These are phyloP conservation scores for Geoglossum glabrum DNA, from an alignment of 495 filamentous ascomycete species.

Conservation along the genomic window DNA sequence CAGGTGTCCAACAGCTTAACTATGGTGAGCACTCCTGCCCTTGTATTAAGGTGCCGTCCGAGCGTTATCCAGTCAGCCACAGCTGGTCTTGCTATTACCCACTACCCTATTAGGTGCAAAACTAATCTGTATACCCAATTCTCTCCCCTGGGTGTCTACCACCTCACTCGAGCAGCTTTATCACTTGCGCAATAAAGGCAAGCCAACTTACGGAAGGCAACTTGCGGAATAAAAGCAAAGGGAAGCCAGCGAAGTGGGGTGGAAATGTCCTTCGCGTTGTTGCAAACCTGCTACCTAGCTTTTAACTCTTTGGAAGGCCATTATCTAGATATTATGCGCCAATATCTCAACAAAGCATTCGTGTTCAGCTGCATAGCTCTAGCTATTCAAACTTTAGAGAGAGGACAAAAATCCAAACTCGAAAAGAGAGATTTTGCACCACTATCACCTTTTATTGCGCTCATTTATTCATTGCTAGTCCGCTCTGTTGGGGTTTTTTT, in stretches of 20 bases:
- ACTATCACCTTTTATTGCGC: background rate
- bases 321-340: background rate
- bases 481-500: background rate
- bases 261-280: background rate
- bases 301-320: background rate
- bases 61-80: background rate
- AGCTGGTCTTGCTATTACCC: background rate
- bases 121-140: conserved; percentile 1
- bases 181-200: conserved; percentile 4
- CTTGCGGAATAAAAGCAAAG: conserved; percentile 3
- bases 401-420: conserved; percentile 2
- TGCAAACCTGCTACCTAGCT: background rate
- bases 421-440: background rate
- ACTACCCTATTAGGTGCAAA: background rate
- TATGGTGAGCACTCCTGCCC: background rate
- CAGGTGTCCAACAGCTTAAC: background rate
- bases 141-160: background rate
- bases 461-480: background rate
- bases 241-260: conserved; percentile 2
- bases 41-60: background rate
- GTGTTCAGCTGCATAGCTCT: conserved; percentile 2
- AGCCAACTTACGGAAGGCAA: conserved; percentile 5
- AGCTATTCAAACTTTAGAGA: conserved; percentile 2
- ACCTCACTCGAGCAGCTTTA: conserved; percentile 3
- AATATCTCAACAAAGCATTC: background rate